Evolutionary conservation across 2,329 filamentous ascomycete genomes (phyloP).

Genomic region (Fusarium sp.): DNA sequence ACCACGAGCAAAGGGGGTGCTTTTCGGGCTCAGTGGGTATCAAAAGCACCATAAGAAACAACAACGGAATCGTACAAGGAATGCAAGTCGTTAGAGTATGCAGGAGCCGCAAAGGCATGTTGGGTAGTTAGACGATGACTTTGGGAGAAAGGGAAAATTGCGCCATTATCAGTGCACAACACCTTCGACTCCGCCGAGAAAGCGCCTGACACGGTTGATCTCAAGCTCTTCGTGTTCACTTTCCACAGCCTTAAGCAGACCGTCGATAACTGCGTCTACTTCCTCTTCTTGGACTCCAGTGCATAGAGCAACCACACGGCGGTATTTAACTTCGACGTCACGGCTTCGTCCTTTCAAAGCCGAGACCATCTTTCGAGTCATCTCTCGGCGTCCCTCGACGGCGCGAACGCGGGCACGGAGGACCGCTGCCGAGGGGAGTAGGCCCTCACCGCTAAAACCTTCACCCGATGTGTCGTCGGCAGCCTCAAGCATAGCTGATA

Average conservation of each 20-base stretch:
- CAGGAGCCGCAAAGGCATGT: constrained; percentile 12
- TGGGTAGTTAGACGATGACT: neutral
- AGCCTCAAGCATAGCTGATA: constrained; percentile 63
- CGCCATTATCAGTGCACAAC: constrained; percentile 60
- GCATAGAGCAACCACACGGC: constrained; percentile 89
- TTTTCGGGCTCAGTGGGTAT: constrained; percentile 48
- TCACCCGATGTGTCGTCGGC: constrained; percentile 56
- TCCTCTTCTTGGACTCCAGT: constrained; percentile 83
- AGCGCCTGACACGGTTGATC: constrained; percentile 81
- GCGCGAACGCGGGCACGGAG: constrained; percentile 79
- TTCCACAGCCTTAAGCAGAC: constrained; percentile 88
- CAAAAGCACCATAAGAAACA: constrained; percentile 45
- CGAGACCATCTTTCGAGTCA: constrained; percentile 76
- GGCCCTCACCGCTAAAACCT: constrained; percentile 56
- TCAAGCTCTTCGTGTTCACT: constrained; percentile 86
- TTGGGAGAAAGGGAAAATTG: neutral
- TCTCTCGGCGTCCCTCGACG: constrained; percentile 77
- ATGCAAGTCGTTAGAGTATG: constrained; percentile 41
- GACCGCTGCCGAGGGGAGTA: constrained; percentile 71
- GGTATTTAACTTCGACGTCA: constrained; percentile 89
- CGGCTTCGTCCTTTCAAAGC: constrained; percentile 83
- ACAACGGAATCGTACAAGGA: constrained; percentile 36
- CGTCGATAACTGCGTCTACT: constrained; percentile 85
- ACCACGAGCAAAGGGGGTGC: constrained; percentile 37
- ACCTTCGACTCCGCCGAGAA: constrained; percentile 83